These are phyloP conservation scores for Coccomyxa subellipsoidea DNA, from an alignment of 163 green algal genomes.

Conservation along the genomic window DNA sequence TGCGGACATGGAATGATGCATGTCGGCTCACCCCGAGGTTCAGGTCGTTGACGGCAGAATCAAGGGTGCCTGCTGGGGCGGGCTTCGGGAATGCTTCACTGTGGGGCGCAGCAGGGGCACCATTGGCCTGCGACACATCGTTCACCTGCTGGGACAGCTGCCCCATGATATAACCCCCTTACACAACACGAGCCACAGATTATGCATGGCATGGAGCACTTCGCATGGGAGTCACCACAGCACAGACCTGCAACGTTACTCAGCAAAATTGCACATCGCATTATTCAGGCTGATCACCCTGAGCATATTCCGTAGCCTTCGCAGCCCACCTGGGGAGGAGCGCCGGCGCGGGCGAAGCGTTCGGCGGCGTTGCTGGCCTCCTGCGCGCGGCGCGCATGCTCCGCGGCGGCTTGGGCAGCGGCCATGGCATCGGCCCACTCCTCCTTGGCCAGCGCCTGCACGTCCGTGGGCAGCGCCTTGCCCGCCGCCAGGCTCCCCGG, in stretches of 20 bases:
- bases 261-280: too few species aligned
- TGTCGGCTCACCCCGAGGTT: not conserved
- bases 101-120: not conserved
- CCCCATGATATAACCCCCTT: too few species aligned
- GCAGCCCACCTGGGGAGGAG: not conserved
- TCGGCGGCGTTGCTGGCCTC: conserved; percentile 26
- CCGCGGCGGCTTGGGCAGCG: conserved; percentile 26
- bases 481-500: not conserved
- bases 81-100: not conserved
- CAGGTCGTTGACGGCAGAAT: not conserved
- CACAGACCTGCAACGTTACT: too few species aligned
- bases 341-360: conserved; percentile 19
- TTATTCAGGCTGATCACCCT: too few species aligned
- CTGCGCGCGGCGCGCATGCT: conserved; percentile 25
- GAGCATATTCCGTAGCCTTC: not conserved
- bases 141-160: too few species aligned
- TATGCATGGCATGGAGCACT: too few species aligned
- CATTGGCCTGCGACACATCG: not conserved
- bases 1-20: too few species aligned
- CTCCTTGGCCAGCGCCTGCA: conserved; percentile 5
- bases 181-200: too few species aligned
- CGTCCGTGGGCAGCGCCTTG: conserved; percentile 1
- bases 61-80: not conserved
- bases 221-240: too few species aligned
- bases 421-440: conserved; percentile 30